Evolutionary conservation across 192 early-diverging fungal genomes (phyloP).

Genomic region (Dissophora globulifera): DNA sequence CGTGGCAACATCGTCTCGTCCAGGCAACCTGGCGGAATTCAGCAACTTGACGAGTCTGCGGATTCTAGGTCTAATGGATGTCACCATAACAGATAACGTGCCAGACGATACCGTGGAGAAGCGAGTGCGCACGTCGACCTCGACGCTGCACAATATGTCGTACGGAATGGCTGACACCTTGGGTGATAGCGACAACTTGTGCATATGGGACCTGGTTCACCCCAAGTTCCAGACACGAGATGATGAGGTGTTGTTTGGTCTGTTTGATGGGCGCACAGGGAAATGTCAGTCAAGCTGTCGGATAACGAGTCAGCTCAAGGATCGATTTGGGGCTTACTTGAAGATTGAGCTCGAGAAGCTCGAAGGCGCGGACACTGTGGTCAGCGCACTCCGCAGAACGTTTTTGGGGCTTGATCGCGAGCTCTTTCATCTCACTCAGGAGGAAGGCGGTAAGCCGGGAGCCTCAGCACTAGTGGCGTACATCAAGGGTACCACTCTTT

Average conservation of each 20-base stretch:
- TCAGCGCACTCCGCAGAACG: slow-evolving; percentile 81
- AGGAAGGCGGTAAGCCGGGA: slow-evolving; percentile 66
- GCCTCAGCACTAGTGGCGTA: slow-evolving; percentile 85
- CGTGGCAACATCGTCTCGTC: slow-evolving; percentile 37
- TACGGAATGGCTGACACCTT: slow-evolving; percentile 91
- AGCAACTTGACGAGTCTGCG: slow-evolving; percentile 79
- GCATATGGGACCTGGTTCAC: slow-evolving; percentile 88
- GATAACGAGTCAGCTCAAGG: slow-evolving; percentile 77
- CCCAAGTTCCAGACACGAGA: slow-evolving; percentile 83
- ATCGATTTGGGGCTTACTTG: slow-evolving; percentile 74
- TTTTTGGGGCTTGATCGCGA: slow-evolving; percentile 88
- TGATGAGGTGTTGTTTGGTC: slow-evolving; percentile 90
- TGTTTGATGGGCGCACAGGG: slow-evolving; percentile 82
- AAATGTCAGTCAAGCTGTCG: slow-evolving; percentile 58
- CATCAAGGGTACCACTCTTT: slow-evolving; percentile 78
- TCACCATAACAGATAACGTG: slow-evolving; percentile 74
- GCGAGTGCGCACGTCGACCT: slow-evolving; percentile 84
- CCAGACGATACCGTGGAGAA: slow-evolving; percentile 87
- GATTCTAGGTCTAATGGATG: slow-evolving; percentile 89
- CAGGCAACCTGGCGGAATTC: slow-evolving; percentile 78
- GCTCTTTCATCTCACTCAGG: slow-evolving; percentile 53
- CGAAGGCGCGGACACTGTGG: slow-evolving; percentile 69
- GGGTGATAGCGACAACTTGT: slow-evolving; percentile 73
- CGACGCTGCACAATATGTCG: slow-evolving; percentile 83
- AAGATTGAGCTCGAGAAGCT: slow-evolving; percentile 82